Conservation (phyloP, 495 filamentous ascomycete genomes). For the Chaetomium tenue region DNA sequence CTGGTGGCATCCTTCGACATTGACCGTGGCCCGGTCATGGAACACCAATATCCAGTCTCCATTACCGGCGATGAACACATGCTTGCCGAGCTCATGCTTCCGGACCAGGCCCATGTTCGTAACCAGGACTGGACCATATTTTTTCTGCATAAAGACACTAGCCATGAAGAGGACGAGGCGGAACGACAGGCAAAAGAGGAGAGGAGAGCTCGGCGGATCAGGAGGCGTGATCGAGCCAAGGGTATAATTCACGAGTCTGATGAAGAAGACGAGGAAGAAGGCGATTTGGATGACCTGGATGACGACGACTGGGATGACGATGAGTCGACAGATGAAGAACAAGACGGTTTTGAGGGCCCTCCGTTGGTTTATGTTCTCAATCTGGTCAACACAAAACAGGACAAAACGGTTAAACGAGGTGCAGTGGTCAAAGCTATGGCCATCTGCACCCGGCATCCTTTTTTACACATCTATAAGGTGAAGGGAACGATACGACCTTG, state of each 20-base stretch:
- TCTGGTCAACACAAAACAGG: constrained; percentile 95
- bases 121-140: constrained; percentile 99
- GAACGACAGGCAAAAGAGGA: constrained; percentile 53
- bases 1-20: constrained; percentile 98
- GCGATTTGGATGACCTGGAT: constrained; percentile 41
- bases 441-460: constrained; percentile 98
- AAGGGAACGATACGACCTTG: not conserved
- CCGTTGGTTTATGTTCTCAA: constrained; percentile 98
- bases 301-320: constrained; percentile 60
- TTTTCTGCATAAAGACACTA: constrained; percentile 93
- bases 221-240: constrained; percentile 49
- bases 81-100: constrained; percentile 97
- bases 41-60: constrained; percentile 90
- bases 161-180: constrained; percentile 71
- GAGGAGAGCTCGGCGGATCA: constrained; percentile 44
- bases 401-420: constrained; percentile 85
- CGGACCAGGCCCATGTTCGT: constrained; percentile 91
- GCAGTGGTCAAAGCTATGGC: constrained; percentile 98
- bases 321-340: constrained; percentile 56
- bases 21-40: constrained; percentile 94
- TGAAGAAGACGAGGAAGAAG: constrained; percentile 48
- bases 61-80: constrained; percentile 98
- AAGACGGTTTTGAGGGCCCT: constrained; percentile 69
- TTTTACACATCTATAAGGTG: constrained; percentile 98
- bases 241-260: constrained; percentile 54